A percentile compares a stretch with the other conserved stretches of the same genome.
Conservation (phyloP, 495 filamentous ascomycete species). For the Xylaria acuta region DNA sequence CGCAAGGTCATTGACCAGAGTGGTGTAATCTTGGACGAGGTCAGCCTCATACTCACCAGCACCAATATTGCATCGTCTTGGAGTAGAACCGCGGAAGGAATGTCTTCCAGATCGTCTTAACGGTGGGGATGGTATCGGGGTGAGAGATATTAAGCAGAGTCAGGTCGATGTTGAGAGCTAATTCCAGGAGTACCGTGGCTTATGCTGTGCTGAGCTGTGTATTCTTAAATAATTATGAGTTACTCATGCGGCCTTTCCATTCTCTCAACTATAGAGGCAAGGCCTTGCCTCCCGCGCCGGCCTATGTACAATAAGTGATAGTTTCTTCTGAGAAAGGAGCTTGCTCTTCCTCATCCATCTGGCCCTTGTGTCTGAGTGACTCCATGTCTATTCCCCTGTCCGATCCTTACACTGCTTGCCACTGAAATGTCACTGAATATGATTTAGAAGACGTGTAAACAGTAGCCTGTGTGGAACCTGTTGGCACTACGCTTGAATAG, state of each 20-base stretch:
- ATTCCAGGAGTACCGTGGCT: background rate
- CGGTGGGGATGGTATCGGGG: too few relatives aligned
- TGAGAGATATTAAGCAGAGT: too few relatives aligned
- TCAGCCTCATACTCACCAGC: too few relatives aligned
- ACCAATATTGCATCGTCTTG: too few relatives aligned
- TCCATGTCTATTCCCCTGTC: background rate
- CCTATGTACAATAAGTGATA: background rate
- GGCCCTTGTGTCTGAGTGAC: background rate
- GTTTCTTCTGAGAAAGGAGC: background rate
- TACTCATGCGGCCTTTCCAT: background rate
- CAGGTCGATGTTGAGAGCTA: too few relatives aligned
- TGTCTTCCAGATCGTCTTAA: too few relatives aligned
- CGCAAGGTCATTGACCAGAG: too few relatives aligned
- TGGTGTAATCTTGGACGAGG: too few relatives aligned
- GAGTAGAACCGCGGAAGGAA: too few relatives aligned
- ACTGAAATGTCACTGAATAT: constrained; percentile 42
- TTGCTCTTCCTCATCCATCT: background rate
- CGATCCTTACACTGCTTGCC: constrained; percentile 26
- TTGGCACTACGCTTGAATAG: constrained; percentile 61
- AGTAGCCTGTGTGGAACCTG: constrained; percentile 48
- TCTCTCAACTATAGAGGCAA: background rate
- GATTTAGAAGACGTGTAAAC: constrained; percentile 38
- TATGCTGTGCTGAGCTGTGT: background rate
- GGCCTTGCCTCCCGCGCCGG: background rate
- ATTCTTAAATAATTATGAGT: background rate